Evolutionary conservation across 352 stramenopile species (phyloP).

Genomic region (Globisporangium yorkense): DNA sequence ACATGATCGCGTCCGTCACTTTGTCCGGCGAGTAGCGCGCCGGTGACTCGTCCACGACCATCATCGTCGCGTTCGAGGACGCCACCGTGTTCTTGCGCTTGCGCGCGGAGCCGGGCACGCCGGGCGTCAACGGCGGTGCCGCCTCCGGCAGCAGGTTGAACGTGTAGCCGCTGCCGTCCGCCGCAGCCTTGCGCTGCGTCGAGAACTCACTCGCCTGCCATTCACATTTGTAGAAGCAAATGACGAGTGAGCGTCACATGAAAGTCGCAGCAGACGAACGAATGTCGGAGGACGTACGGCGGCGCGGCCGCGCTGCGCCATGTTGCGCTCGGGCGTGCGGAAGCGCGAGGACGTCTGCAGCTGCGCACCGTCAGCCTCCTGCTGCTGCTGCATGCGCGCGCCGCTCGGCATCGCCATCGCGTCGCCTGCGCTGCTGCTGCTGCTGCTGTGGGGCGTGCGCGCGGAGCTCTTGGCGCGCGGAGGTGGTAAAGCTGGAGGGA

Average conservation of each 20-base stretch:
- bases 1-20: conserved; percentile 72
- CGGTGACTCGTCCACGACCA: conserved; percentile 33
- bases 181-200: conserved; percentile 23
- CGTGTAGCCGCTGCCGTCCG: conserved; percentile 25
- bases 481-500: too few species aligned
- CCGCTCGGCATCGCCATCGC: conserved; percentile 8
- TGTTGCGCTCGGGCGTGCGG: conserved; percentile 13
- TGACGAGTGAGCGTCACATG: neutral
- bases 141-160: conserved; percentile 56
- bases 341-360: conserved; percentile 13
- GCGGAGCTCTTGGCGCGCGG: too few species aligned
- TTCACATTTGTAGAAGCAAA: neutral
- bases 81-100: conserved; percentile 22
- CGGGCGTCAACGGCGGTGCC: conserved; percentile 14
- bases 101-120: conserved; percentile 16
- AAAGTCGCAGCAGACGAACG: neutral
- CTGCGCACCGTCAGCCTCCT: conserved; percentile 5
- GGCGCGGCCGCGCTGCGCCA: conserved; percentile 17
- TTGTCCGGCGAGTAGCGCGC: conserved; percentile 66
- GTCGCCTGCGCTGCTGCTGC: neutral
- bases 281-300: conserved; percentile 16
- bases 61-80: conserved; percentile 13
- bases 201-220: conserved; percentile 21
- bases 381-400: conserved; percentile 9
- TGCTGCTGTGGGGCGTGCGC: too few species aligned